These are phyloP conservation scores for Allium sativum DNA, from an alignment of 106 monocot species.

Conservation along the genomic window DNA sequence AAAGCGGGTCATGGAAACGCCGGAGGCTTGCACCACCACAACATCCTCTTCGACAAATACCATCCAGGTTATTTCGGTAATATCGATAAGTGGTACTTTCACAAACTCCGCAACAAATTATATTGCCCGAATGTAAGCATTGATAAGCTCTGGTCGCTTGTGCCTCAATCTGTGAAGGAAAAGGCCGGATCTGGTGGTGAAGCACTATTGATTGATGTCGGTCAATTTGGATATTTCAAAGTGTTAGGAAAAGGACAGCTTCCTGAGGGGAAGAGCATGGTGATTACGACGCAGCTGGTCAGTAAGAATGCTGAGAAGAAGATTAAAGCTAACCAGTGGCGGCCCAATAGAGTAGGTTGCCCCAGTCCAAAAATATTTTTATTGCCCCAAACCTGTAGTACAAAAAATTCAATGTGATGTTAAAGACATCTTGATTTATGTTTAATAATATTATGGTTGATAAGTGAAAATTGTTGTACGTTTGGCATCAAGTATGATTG, in stretches of 20 bases:
- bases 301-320: conserved; percentile 65
- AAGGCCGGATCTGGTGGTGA: conserved; percentile 13
- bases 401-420: no score
- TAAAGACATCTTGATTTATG: no score
- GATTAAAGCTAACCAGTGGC: no score
- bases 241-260: conserved; percentile 73
- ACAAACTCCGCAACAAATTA: conserved; percentile 85
- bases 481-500: no score
- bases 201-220: conserved; percentile 55
- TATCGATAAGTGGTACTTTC: conserved; percentile 86
- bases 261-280: conserved; percentile 27
- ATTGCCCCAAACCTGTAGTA: no score
- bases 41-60: conserved; percentile 87
- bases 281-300: conserved; percentile 60
- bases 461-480: no score
- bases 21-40: conserved; percentile 88
- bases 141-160: conserved; percentile 42
- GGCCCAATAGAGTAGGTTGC: no score
- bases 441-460: no score
- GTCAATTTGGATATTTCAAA: conserved; percentile 79
- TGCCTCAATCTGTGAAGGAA: conserved; percentile 46
- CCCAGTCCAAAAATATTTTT: no score
- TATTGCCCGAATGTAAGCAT: conserved; percentile 54
- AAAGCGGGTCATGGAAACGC: conserved; percentile 83
- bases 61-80: conserved; percentile 86